These are phyloP conservation scores for Camelina hispida DNA, from an alignment of 345 rosid genomes.

Conservation along the genomic window DNA sequence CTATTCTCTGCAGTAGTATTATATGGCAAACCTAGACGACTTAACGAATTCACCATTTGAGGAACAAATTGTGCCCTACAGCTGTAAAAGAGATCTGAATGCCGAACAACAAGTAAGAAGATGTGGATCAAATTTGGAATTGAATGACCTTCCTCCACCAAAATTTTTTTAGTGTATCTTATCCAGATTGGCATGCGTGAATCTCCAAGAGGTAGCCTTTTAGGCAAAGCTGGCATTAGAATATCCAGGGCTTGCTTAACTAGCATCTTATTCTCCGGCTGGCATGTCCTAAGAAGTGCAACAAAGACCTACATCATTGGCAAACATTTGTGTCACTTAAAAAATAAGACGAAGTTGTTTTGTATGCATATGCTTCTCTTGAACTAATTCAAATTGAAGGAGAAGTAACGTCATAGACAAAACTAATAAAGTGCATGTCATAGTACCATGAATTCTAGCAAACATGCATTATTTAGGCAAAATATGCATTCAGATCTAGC, in stretches of 20 bases:
- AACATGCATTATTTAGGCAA: constrained; percentile 20
- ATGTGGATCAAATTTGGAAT: constrained; percentile 96
- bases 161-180: constrained; percentile 92
- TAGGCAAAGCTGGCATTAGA: constrained; percentile 96
- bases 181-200: constrained; percentile 99
- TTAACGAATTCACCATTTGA: constrained; percentile 99
- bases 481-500: constrained; percentile 25
- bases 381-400: constrained; percentile 7
- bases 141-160: constrained; percentile 99
- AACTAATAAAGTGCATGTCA: constrained; percentile 26
- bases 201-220: constrained; percentile 94
- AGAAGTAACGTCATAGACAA: constrained; percentile 4
- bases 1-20: constrained; percentile 93
- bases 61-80: constrained; percentile 99
- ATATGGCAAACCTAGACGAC: constrained; percentile 96
- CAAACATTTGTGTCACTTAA: constrained; percentile 32
- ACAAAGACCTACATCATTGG: constrained; percentile 85
- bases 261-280: constrained; percentile 93
- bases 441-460: constrained; percentile 29
- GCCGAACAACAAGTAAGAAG: constrained; percentile 97
- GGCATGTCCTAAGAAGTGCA: constrained; percentile 98
- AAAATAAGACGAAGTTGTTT: background rate
- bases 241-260: constrained; percentile 99
- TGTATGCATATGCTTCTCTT: constrained; percentile 18
- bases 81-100: constrained; percentile 94